Evolutionary conservation across 2,329 filamentous ascomycete genomes (phyloP), one percentile per base, ranked within the genome.

Genomic region (Periconia macrospinosa): DNA sequence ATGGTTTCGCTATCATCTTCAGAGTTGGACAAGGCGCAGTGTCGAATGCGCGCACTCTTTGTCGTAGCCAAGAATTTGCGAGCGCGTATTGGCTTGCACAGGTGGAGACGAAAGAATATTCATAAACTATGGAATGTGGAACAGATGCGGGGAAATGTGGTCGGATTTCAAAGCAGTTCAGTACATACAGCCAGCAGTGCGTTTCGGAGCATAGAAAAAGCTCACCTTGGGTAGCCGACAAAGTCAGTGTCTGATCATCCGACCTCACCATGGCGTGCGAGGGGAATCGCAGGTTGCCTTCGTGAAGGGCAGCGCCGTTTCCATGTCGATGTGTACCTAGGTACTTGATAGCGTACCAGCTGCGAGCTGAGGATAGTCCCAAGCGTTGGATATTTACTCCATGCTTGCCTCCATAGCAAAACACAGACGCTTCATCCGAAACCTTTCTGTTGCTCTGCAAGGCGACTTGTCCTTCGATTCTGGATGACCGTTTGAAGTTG

Each of bases 371-470:
- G 78, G 76, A 73, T 81, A 75, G 72, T 66, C 69, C 65, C 61
- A 67, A 72, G 68, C 57, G 61, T 54, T 54, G 60, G 63, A 63
- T 62, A 53, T 47, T 76, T 76, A 77, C 11, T 82, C 75, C 83
- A 84, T 83, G 85, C 84, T 83, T 76, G 76, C 76, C 71, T 86
- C 83, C 86, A 86, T 90, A 89, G 87, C 86, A 88, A 84, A 87
- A 78, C 75, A 78, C 76, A 76, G 72, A 73, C 69, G 72, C 63
- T 74, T 74, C 72, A 72, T 61, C 68, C 69, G 70, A 72, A 74
- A 58, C 65, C 68, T 63, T 56, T 71, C 68, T 74, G 71, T 74
- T 71, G 68, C 69, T 71, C 70, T 71, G 67, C 68, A 62, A 53
- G 66, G 65, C 69, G 72, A 60, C 66, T 65, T 69, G 58, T 61